Percentiles rank a stretch among this genome's conserved stretches.
Evolutionary conservation across 495 filamentous ascomycete species (phyloP).

Genomic region (Annulohypoxylon maeteangense): DNA sequence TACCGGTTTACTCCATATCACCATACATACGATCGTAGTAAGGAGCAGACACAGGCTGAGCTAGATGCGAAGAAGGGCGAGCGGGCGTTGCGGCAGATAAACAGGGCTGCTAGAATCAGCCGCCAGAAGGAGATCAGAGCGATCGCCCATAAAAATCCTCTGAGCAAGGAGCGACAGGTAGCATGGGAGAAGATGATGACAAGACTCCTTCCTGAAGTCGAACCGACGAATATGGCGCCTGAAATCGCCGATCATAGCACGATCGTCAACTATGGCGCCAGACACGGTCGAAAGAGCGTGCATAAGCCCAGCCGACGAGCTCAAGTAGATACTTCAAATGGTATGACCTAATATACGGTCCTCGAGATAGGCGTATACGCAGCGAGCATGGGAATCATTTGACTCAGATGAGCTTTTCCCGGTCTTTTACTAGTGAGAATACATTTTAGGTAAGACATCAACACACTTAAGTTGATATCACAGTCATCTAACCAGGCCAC

Average conservation of each 20-base stretch:
- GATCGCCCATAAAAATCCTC: slow-evolving; percentile 49
- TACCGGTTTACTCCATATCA: slow-evolving; percentile 56
- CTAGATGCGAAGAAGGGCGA: slow-evolving; percentile 59
- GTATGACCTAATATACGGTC: slow-evolving; percentile 5
- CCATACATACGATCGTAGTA: slow-evolving; percentile 49
- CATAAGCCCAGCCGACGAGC: slow-evolving; percentile 40
- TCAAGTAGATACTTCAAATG: slow-evolving; percentile 10
- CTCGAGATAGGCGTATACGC: background rate
- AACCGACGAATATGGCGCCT: slow-evolving; percentile 73
- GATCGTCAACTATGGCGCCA: slow-evolving; percentile 57
- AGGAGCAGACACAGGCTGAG: slow-evolving; percentile 56
- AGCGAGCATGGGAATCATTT: background rate
- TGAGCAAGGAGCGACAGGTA: slow-evolving; percentile 50
- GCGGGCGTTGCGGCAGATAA: slow-evolving; percentile 55
- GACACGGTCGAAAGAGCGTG: slow-evolving; percentile 50
- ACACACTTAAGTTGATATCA: background rate
- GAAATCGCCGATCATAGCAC: slow-evolving; percentile 62
- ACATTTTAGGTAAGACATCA: background rate
- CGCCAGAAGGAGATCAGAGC: slow-evolving; percentile 60
- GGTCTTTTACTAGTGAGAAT: background rate
- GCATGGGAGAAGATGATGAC: slow-evolving; percentile 59
- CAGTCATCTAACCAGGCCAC: background rate
- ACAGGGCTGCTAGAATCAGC: slow-evolving; percentile 59
- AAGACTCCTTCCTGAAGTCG: slow-evolving; percentile 50
- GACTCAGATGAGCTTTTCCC: background rate